A percentile compares a stretch with the other conserved stretches of the same genome.
These are phyloP conservation scores for Pseudisothecium myosuroides DNA, from an alignment of 225 moss, liverwort and hornwort genomes.

Conservation along the genomic window DNA sequence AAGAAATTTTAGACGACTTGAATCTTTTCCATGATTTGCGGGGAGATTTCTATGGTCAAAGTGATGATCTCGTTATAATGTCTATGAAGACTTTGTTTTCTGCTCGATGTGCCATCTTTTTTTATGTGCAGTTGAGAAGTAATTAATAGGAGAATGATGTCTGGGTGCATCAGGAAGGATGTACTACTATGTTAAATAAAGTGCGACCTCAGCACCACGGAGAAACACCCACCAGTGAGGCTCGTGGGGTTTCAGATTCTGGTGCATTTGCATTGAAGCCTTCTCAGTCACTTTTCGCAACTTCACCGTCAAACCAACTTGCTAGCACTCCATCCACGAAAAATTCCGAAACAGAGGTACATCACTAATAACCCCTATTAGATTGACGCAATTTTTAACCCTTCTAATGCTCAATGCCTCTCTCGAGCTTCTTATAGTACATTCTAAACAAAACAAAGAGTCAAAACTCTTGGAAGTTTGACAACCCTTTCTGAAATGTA, in stretches of 20 bases:
- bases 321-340: not conserved
- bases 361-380: not conserved
- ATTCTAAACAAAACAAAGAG: not conserved
- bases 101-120: not conserved
- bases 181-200: slow-evolving; percentile 15
- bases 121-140: not conserved
- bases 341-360: slow-evolving; percentile 37
- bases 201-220: not conserved
- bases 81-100: not conserved
- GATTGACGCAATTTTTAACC: not conserved
- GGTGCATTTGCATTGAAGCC: not conserved
- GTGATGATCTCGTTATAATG: not conserved
- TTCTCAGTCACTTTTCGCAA: not conserved
- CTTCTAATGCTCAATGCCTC: not conserved
- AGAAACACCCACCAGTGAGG: not conserved
- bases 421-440: not conserved
- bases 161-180: slow-evolving; percentile 25
- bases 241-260: not conserved
- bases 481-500: not conserved
- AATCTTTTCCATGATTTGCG: not conserved
- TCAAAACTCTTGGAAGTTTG: not conserved
- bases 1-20: not conserved
- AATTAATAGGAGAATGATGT: not conserved
- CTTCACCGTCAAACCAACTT: slow-evolving; percentile 12
- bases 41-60: not conserved